phyloP scores from a whole-genome alignment of 208 protist species.

The Leishmania major region DNA sequence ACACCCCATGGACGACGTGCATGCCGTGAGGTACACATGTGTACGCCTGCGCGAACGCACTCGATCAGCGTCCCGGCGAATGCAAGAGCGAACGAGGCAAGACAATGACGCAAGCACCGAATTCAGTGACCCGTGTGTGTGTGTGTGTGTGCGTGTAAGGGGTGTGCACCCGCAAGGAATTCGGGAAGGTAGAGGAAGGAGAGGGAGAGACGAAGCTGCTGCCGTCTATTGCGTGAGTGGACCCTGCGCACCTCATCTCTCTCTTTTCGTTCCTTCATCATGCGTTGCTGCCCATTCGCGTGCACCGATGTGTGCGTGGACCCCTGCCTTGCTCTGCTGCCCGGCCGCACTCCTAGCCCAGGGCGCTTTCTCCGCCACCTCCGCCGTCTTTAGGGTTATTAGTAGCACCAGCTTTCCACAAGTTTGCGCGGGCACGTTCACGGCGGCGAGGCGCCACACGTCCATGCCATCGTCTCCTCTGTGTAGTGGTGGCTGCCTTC shows the following conservation, averaged over 20 bases:
- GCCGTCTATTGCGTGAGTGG: neutral
- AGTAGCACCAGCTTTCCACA: neutral
- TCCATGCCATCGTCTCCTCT: neutral
- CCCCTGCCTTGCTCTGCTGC: neutral
- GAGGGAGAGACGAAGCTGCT: neutral
- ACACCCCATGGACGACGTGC: neutral
- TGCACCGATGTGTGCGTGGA: neutral
- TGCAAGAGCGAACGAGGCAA: neutral
- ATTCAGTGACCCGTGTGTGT: neutral
- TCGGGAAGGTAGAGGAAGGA: neutral
- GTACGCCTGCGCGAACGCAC: neutral
- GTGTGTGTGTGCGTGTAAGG: too few species aligned
- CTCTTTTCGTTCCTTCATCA: neutral
- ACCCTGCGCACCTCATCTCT: neutral
- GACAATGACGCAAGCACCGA: neutral
- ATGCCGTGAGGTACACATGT: neutral
- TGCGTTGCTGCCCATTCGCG: neutral
- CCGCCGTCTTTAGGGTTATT: neutral
- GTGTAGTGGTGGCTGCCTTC: neutral
- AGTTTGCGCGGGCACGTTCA: neutral
- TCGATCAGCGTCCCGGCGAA: neutral
- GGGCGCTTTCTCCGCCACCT: neutral
- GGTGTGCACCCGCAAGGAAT: neutral
- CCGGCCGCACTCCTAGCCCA: neutral
- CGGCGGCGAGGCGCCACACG: neutral